These are phyloP conservation scores for Microdochium bolleyi DNA, from an alignment of 2,329 filamentous ascomycete genomes.

Conservation along the genomic window DNA sequence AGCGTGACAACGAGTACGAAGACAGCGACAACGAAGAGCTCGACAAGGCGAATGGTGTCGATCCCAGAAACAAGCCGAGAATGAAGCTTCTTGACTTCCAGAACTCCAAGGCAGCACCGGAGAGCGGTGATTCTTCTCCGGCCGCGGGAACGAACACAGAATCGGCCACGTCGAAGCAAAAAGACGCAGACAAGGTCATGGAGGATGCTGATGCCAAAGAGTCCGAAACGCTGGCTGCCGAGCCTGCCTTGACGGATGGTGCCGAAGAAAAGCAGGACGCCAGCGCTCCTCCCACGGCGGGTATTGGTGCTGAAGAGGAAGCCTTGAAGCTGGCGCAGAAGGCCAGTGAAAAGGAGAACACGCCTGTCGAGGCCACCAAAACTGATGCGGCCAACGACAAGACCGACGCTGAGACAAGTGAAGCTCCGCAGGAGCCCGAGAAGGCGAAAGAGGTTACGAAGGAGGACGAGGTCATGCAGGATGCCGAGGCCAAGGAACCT, in stretches of 20 bases:
- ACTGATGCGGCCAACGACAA: conserved; percentile 4
- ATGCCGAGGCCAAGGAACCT: conserved; percentile 9
- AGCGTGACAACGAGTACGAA: conserved; percentile 72
- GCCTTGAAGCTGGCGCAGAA: conserved; percentile 11
- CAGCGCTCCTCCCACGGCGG: conserved; percentile 1
- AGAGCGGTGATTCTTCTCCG: background rate
- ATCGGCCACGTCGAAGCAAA: conserved; percentile 1
- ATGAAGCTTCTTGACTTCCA: conserved; percentile 5
- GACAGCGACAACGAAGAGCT: conserved; percentile 88
- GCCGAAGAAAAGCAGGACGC: background rate
- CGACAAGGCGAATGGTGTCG: conserved; percentile 63
- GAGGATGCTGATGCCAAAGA: conserved; percentile 13
- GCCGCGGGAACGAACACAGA: background rate
- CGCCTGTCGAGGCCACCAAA: conserved; percentile 9
- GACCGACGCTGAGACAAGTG: conserved; percentile 6
- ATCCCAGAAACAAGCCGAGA: conserved; percentile 28
- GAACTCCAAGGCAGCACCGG: background rate
- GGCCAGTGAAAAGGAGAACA: conserved; percentile 24
- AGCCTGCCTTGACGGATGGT: background rate
- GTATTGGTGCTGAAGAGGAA: conserved; percentile 14
- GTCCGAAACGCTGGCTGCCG: conserved; percentile 7
- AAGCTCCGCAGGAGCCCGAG: conserved; percentile 7
- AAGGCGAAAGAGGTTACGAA: conserved; percentile 8
- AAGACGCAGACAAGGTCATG: conserved; percentile 23
- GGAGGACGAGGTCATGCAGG: conserved; percentile 16